Evolutionary conservation across 805 yeast genomes (phyloP).

Genomic region (Scheffersomyces coipomensis): DNA sequence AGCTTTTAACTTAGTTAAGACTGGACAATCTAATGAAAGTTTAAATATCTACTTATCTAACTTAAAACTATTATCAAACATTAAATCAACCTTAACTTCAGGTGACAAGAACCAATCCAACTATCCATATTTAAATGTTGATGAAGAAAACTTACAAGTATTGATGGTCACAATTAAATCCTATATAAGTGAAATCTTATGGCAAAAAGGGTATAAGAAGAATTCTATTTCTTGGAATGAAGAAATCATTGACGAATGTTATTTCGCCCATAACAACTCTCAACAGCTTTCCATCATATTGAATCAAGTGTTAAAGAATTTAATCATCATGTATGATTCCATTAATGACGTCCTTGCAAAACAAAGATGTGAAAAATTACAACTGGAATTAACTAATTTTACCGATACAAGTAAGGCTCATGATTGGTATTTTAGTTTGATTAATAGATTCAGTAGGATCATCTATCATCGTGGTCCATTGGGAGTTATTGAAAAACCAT

Average conservation of each 20-base stretch:
- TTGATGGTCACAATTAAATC: slow-evolving; percentile 31
- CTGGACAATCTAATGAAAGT: slow-evolving; percentile 14
- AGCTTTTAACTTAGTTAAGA: slow-evolving; percentile 30
- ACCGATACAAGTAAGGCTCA: slow-evolving; percentile 16
- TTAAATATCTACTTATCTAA: slow-evolving; percentile 38
- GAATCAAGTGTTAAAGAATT: slow-evolving; percentile 27
- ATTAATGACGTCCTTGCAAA: slow-evolving; percentile 20
- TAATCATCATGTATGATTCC: slow-evolving; percentile 29
- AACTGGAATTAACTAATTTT: slow-evolving; percentile 20
- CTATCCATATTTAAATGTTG: slow-evolving; percentile 38
- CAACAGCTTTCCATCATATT: slow-evolving; percentile 28
- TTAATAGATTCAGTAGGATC: slow-evolving; percentile 34
- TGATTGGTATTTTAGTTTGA: slow-evolving; percentile 33
- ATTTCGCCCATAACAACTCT: slow-evolving; percentile 24
- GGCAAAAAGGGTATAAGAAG: slow-evolving; percentile 37
- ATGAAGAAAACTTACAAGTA: slow-evolving; percentile 23
- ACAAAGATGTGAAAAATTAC: slow-evolving; percentile 26
- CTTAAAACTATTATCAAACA: slow-evolving; percentile 20
- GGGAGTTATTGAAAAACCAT: slow-evolving; percentile 39
- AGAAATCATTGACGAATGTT: slow-evolving; percentile 37
- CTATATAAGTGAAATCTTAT: slow-evolving; percentile 40
- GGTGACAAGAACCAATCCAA: slow-evolving; percentile 21
- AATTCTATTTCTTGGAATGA: slow-evolving; percentile 43
- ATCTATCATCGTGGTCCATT: slow-evolving; percentile 42
- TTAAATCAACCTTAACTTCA: slow-evolving; percentile 10